Evolutionary conservation across 2,329 filamentous ascomycete species (phyloP).

Genomic region (Colletotrichum chlorophyti): DNA sequence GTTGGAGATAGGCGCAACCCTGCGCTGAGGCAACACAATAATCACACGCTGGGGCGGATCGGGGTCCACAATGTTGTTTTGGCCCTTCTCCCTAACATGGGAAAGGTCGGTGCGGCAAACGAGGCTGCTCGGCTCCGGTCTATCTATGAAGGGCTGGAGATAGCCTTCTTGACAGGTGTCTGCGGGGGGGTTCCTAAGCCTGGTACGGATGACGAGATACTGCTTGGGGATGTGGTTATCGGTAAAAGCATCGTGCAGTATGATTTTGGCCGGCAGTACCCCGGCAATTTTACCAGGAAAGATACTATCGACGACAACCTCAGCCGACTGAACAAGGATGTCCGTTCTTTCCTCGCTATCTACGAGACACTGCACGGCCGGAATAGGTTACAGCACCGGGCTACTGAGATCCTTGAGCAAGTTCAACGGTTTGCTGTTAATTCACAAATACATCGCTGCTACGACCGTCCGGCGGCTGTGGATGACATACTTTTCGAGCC

Average conservation of each 20-base stretch:
- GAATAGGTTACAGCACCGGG: not conserved
- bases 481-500: constrained; percentile 37
- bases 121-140: constrained; percentile 29
- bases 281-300: constrained; percentile 29
- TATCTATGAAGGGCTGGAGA: constrained; percentile 37
- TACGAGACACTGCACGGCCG: not conserved
- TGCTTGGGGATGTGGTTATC: constrained; percentile 36
- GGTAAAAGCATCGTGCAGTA: constrained; percentile 32
- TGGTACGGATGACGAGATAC: constrained; percentile 9
- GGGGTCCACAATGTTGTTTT: constrained; percentile 34
- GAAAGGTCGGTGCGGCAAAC: constrained; percentile 29
- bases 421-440: constrained; percentile 29
- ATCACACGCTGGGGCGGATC: constrained; percentile 1
- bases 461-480: constrained; percentile 31
- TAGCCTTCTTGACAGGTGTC: constrained; percentile 42
- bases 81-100: constrained; percentile 27
- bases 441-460: not conserved
- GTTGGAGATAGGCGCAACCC: constrained; percentile 14
- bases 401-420: constrained; percentile 21
- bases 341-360: not conserved
- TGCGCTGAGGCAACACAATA: not conserved
- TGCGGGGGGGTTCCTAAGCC: constrained; percentile 36
- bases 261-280: constrained; percentile 27
- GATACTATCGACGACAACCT: constrained; percentile 25
- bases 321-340: not conserved